Percentiles rank a stretch among this genome's conserved stretches.
Evolutionary conservation across 495 filamentous ascomycete genomes (phyloP).

Genomic region (Rhizodiscina lignyota): DNA sequence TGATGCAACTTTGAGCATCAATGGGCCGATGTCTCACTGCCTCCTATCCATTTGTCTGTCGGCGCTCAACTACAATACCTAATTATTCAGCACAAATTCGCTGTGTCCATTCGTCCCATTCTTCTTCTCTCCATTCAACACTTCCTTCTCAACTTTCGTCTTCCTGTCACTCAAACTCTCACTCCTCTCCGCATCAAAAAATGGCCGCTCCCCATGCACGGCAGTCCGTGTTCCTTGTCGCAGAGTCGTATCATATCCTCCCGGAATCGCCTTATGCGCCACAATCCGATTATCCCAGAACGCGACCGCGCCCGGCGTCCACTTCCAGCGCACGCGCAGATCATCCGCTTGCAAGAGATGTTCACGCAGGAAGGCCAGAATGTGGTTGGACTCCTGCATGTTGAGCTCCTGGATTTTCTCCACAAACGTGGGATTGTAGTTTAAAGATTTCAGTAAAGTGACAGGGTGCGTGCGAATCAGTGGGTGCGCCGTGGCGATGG

Average conservation of each 20-base stretch:
- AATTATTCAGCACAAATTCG: too few species aligned
- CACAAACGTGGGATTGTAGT: constrained; percentile 13
- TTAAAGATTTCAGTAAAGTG: constrained; percentile 30
- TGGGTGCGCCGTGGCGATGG: constrained; percentile 4
- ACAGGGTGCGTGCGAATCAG: constrained; percentile 28
- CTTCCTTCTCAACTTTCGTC: too few species aligned
- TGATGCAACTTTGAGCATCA: too few species aligned
- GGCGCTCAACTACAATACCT: too few species aligned
- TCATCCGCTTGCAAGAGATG: constrained; percentile 11
- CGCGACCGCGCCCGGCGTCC: constrained; percentile 14
- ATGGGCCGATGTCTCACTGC: too few species aligned
- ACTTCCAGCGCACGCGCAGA: constrained; percentile 18
- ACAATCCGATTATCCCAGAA: constrained; percentile 15
- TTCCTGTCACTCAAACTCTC: background rate
- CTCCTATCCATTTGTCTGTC: too few species aligned
- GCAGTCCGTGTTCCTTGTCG: constrained; percentile 6
- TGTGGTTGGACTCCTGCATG: constrained; percentile 5
- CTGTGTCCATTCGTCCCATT: too few species aligned
- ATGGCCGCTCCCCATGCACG: constrained; percentile 3
- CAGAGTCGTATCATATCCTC: constrained; percentile 2
- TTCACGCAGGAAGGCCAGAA: constrained; percentile 9
- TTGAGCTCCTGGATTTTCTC: constrained; percentile 6
- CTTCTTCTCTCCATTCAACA: too few species aligned
- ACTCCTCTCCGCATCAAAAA: background rate
- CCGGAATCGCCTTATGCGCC: constrained; percentile 3